A percentile compares a stretch with the other conserved stretches of the same genome.
phyloP scores from a whole-genome alignment of 2,329 filamentous ascomycete species.

The Penicillium sp. region DNA sequence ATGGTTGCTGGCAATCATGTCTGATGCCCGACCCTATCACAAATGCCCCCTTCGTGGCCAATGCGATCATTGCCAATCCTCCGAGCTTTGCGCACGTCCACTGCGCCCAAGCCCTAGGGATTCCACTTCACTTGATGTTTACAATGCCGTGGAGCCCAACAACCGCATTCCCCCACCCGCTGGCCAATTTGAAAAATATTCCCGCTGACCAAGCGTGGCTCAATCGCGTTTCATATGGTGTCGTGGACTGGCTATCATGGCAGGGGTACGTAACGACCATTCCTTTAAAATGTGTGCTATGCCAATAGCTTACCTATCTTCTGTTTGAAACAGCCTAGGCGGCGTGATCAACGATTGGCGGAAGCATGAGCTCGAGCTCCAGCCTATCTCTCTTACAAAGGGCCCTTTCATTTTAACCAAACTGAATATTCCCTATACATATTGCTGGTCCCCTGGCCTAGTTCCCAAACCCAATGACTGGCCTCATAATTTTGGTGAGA shows the following conservation, averaged over 20 bases:
- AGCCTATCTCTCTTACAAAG: constrained; percentile 30
- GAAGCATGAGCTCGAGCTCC: constrained; percentile 33
- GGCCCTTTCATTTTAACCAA: constrained; percentile 32
- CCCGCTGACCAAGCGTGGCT: constrained; percentile 30
- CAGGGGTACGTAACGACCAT: constrained; percentile 34
- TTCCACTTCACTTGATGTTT: constrained; percentile 50
- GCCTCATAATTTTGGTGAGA: constrained; percentile 11
- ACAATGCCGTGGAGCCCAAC: constrained; percentile 50
- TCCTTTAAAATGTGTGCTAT: neutral
- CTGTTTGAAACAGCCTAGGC: constrained; percentile 26
- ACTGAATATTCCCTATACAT: constrained; percentile 38
- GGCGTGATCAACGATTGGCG: constrained; percentile 44
- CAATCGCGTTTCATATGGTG: constrained; percentile 44
- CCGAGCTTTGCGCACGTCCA: constrained; percentile 50
- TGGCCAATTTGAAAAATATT: constrained; percentile 43
- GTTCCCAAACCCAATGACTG: constrained; percentile 38
- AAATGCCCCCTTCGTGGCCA: constrained; percentile 45
- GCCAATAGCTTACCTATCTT: neutral
- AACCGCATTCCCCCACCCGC: constrained; percentile 44
- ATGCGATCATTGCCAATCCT: constrained; percentile 52
- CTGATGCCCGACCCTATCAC: constrained; percentile 20
- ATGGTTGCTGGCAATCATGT: constrained; percentile 34
- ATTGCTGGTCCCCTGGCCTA: constrained; percentile 40
- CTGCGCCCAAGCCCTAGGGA: constrained; percentile 47
- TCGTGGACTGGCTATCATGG: constrained; percentile 49